These are phyloP conservation scores for Colletotrichum destructivum DNA, from an alignment of 2,329 filamentous ascomycete species.

Conservation along the genomic window DNA sequence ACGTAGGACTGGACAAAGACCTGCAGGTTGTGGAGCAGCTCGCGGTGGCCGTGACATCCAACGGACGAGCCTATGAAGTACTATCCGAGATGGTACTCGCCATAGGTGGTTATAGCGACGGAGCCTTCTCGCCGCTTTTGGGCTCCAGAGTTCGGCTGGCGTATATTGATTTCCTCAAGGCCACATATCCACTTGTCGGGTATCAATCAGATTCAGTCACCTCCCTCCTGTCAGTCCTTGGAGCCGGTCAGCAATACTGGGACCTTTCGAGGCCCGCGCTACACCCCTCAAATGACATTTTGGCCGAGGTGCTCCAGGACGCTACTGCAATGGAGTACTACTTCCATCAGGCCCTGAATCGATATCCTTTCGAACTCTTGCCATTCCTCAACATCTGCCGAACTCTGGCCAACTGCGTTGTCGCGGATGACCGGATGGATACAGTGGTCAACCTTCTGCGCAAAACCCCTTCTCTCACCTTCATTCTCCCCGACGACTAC, in stretches of 20 bases:
- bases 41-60: slow-evolving; percentile 63
- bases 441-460: slow-evolving; percentile 76
- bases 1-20: slow-evolving; percentile 65
- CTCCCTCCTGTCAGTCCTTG: slow-evolving; percentile 76
- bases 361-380: slow-evolving; percentile 88
- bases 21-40: slow-evolving; percentile 66
- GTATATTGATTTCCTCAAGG: slow-evolving; percentile 80
- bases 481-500: slow-evolving; percentile 81
- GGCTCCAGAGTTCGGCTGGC: slow-evolving; percentile 74
- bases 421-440: slow-evolving; percentile 58
- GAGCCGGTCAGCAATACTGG: slow-evolving; percentile 68
- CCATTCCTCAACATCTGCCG: slow-evolving; percentile 83
- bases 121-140: slow-evolving; percentile 68
- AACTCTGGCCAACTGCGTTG: slow-evolving; percentile 65
- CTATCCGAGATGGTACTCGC: slow-evolving; percentile 65
- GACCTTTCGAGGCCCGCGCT: slow-evolving; percentile 58
- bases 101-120: slow-evolving; percentile 61
- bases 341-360: slow-evolving; percentile 78
- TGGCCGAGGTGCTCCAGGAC: slow-evolving; percentile 37
- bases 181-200: slow-evolving; percentile 75
- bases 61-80: slow-evolving; percentile 68
- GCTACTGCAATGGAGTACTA: slow-evolving; percentile 67
- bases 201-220: slow-evolving; percentile 82
- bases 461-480: slow-evolving; percentile 81
- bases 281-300: slow-evolving; percentile 31